Conservation (phyloP, 108 stramenopile species). For the Nannochloropsis gaditana region DNA sequence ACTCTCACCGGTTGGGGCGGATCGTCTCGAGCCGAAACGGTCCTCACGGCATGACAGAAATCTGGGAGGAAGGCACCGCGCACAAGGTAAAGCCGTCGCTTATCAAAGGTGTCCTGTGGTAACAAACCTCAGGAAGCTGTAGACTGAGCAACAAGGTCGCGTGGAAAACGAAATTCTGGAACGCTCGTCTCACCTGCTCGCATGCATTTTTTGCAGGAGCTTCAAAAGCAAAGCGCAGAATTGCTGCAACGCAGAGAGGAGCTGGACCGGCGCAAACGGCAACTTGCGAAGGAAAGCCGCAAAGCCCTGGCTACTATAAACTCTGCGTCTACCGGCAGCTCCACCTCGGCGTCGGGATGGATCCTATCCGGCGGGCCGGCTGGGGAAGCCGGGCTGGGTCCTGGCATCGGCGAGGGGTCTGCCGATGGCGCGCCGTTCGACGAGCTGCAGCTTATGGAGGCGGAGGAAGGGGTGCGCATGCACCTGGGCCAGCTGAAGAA, state of each 20-base stretch:
- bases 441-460: constrained; percentile 33
- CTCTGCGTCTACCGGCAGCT: neutral
- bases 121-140: neutral
- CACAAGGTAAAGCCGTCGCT: constrained; percentile 16
- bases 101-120: neutral
- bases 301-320: neutral
- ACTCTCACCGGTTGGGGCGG: constrained; percentile 23
- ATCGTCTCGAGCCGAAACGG: constrained; percentile 22
- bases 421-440: neutral
- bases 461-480: constrained; percentile 39
- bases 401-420: neutral
- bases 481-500: constrained; percentile 34
- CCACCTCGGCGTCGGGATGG: neutral
- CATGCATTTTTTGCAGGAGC: neutral
- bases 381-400: neutral
- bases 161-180: too few relatives aligned
- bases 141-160: too few relatives aligned
- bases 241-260: neutral
- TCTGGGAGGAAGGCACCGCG: constrained; percentile 40
- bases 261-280: constrained; percentile 17
- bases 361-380: neutral
- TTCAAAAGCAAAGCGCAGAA: constrained; percentile 26
- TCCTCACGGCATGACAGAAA: constrained; percentile 18
- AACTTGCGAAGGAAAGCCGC: neutral
- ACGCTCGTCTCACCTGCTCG: too few relatives aligned